phyloP scores from a whole-genome alignment of 2,329 filamentous ascomycete species.

The Thielaviopsis ethacetica region DNA sequence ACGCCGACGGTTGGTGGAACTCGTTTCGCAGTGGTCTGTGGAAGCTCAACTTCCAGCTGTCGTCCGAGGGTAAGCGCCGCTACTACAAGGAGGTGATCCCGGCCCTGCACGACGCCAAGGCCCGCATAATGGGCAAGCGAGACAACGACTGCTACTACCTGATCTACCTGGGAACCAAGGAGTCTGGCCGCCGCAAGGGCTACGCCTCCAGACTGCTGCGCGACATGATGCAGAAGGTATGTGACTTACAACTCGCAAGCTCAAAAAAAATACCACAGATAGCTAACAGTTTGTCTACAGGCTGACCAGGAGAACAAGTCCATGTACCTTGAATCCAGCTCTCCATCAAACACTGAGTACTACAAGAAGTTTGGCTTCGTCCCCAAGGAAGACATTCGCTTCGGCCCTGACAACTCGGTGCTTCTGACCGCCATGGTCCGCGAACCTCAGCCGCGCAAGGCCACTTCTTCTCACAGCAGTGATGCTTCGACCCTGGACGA shows the following conservation, averaged over 20 bases:
- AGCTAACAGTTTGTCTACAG: slow-evolving; percentile 20
- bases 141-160: slow-evolving; percentile 63
- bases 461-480: slow-evolving; percentile 6
- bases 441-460: slow-evolving; percentile 36
- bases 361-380: slow-evolving; percentile 65
- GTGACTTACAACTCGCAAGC: slow-evolving; percentile 14
- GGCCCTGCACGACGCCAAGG: slow-evolving; percentile 56
- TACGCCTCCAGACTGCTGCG: slow-evolving; percentile 56
- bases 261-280: background rate
- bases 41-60: slow-evolving; percentile 60
- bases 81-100: slow-evolving; percentile 68
- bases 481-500: slow-evolving; percentile 12
- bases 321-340: slow-evolving; percentile 68
- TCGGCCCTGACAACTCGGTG: slow-evolving; percentile 41
- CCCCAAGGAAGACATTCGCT: slow-evolving; percentile 42
- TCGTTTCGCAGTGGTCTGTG: slow-evolving; percentile 61
- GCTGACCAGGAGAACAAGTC: slow-evolving; percentile 52
- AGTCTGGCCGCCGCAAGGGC: slow-evolving; percentile 52
- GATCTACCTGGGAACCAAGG: slow-evolving; percentile 66
- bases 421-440: slow-evolving; percentile 68
- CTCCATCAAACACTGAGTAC: slow-evolving; percentile 49
- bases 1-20: slow-evolving; percentile 58
- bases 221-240: slow-evolving; percentile 47
- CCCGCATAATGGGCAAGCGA: slow-evolving; percentile 47
- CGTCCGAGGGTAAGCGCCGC: slow-evolving; percentile 51